Base-by-base conservation (phyloP, 331 rosid genomes). In the Phaseolus coccineus region DNA sequence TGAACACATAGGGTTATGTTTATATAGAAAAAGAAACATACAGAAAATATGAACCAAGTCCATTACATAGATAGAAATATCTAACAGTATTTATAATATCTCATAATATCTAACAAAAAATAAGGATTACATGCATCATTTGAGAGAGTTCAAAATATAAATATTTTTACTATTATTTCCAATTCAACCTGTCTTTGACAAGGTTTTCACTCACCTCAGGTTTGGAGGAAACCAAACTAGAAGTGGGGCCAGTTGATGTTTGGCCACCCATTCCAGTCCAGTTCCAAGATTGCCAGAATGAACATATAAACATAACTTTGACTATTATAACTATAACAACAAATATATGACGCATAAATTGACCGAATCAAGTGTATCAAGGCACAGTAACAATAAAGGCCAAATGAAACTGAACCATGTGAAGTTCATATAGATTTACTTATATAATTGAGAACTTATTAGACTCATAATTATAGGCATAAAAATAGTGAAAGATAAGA, bases 351-450 rank as follows among this genome's bases (percentile, higher is more conserved):
- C 56, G 48, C 74, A 73, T 67, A 59, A 77, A 37, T 42, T 46
- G 39, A 73, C 57, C 15, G 30, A 69, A 40, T 27, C 11, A 28
- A 53, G 53, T 11, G 57, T 52, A 56, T 63, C 47, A 48, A 77
- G 13, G 64, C 57, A 65, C 55, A 8, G 77, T 25, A 56, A 71
- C 61, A 71, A 55, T 47, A 47, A 56, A 77, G 79, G 33, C 12
- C 47, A 78, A 69, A 74, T 28, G 35, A 62, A 73, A 62, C 40
- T 52, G 48, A 28, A 52, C 30, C 56, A 52, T 46, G 24, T 24
- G 35, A 79, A 80, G 50, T 25, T 80, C 59, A 16, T 70, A 69
- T 14, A 69, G 30, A 58, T 73, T 74, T 69, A 53, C 33, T 78
- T 68, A 37, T 68, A 37, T 30, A 55, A 48, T 48, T 59, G 31